Evolutionary conservation across 257 asterid species (phyloP).

Genomic region (Fraxinus pennsylvanica): DNA sequence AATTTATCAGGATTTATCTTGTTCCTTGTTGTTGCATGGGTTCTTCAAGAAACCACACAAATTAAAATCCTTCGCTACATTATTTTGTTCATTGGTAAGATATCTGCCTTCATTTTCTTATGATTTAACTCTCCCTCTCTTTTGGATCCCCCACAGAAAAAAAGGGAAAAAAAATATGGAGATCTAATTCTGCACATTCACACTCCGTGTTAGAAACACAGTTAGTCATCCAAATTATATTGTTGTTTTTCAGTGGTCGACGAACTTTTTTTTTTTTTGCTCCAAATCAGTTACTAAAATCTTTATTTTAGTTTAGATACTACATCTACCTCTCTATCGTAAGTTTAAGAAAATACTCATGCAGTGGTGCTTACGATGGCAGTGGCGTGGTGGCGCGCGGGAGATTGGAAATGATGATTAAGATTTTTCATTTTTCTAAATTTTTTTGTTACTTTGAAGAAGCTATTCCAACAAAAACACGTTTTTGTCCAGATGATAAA

Average conservation of each 20-base stretch:
- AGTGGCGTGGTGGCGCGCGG: background rate
- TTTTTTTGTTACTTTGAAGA: background rate
- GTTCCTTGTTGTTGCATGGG: slow-evolving; percentile 78
- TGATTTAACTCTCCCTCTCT: background rate
- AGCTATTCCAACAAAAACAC: background rate
- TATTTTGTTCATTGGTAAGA: slow-evolving; percentile 88
- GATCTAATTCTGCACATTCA: background rate
- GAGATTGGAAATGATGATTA: background rate
- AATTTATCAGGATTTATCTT: slow-evolving; percentile 69
- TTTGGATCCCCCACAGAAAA: background rate
- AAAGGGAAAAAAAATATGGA: background rate
- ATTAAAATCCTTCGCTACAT: slow-evolving; percentile 73
- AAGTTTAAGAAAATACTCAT: background rate
- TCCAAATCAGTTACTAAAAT: background rate
- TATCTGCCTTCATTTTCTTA: background rate
- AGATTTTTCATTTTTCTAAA: background rate
- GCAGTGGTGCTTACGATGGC: background rate
- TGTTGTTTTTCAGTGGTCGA: background rate
- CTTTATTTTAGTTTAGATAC: background rate
- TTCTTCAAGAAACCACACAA: slow-evolving; percentile 73
- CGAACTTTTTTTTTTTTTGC: background rate
- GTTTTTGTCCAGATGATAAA: background rate
- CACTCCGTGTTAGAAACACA: background rate
- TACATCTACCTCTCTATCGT: background rate
- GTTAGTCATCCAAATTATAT: background rate